Evolutionary conservation across 352 stramenopile species (phyloP).

Genomic region (Thalassiosira hispida): DNA sequence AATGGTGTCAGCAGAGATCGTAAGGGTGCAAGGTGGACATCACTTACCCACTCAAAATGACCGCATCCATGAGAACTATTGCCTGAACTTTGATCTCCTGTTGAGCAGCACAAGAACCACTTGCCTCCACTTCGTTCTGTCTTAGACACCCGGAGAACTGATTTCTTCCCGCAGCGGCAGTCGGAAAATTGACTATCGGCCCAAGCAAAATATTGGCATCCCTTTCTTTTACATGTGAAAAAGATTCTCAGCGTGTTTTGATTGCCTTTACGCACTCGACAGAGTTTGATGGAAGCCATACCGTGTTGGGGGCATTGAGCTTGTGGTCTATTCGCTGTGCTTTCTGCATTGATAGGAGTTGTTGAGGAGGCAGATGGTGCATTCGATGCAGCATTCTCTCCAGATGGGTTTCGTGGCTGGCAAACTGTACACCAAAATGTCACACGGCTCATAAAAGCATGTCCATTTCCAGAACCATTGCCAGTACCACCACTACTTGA

Average conservation of each 20-base stretch:
- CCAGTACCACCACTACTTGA: constrained; percentile 9
- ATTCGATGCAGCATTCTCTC: background rate
- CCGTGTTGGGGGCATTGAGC: constrained; percentile 64
- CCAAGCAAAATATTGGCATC: constrained; percentile 67
- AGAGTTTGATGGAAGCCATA: constrained; percentile 35
- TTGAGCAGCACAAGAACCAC: constrained; percentile 67
- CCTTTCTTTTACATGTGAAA: constrained; percentile 49
- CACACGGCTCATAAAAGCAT: constrained; percentile 53
- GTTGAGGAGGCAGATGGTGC: constrained; percentile 9
- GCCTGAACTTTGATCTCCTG: constrained; percentile 24
- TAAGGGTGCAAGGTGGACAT: constrained; percentile 45
- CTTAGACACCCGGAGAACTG: constrained; percentile 56
- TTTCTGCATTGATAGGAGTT: constrained; percentile 8
- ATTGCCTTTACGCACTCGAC: constrained; percentile 48
- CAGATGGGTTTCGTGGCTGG: too few species aligned
- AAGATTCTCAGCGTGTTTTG: constrained; percentile 60
- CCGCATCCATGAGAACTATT: constrained; percentile 39
- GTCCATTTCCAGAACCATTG: constrained; percentile 16
- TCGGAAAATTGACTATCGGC: constrained; percentile 57
- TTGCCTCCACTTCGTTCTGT: constrained; percentile 57
- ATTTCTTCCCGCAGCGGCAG: constrained; percentile 48
- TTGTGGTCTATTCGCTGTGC: constrained; percentile 6
- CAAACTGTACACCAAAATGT: constrained; percentile 71
- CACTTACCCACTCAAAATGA: constrained; percentile 58
- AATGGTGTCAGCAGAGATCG: constrained; percentile 42